Evolutionary conservation across 208 protist species (phyloP).

Genomic region (Leishmania major): DNA sequence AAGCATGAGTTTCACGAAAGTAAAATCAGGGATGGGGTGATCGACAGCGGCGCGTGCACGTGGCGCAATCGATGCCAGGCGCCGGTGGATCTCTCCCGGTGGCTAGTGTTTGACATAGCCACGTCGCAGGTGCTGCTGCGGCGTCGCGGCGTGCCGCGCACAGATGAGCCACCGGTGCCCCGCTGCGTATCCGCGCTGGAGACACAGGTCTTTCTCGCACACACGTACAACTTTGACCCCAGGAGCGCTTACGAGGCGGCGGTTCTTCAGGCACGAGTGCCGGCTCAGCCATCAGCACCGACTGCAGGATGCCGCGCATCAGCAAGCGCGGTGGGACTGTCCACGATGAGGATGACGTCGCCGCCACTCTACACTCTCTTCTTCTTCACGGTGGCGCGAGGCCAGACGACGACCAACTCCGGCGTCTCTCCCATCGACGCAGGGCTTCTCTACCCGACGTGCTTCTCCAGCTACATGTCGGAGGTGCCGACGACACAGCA

Average conservation of each 20-base stretch:
- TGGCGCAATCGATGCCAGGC: neutral
- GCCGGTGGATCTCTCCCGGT: slow-evolving; percentile 17
- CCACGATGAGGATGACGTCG: neutral
- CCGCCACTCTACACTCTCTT: slow-evolving; percentile 27
- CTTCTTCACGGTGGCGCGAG: slow-evolving; percentile 22
- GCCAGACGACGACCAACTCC: slow-evolving; percentile 2
- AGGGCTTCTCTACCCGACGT: slow-evolving; percentile 18
- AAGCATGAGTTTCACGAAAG: neutral
- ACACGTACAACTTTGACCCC: slow-evolving; percentile 34
- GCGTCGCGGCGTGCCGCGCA: neutral
- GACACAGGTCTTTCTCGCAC: slow-evolving; percentile 33
- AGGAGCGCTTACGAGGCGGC: slow-evolving; percentile 24
- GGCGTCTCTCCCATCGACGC: slow-evolving; percentile 6
- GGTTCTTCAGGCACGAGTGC: neutral
- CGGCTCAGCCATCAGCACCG: neutral
- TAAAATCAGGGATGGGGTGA: neutral
- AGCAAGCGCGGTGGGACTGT: neutral
- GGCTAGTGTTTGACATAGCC: slow-evolving; percentile 35
- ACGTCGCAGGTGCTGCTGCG: slow-evolving; percentile 38
- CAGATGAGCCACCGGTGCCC: neutral
- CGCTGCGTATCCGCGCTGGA: neutral
- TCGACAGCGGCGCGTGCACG: neutral
- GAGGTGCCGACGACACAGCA: slow-evolving; percentile 20
- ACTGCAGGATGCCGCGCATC: neutral
- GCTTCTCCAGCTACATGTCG: slow-evolving; percentile 26